phyloP scores from a whole-genome alignment of 75 land plant species.

The Pinus albicaulis region DNA sequence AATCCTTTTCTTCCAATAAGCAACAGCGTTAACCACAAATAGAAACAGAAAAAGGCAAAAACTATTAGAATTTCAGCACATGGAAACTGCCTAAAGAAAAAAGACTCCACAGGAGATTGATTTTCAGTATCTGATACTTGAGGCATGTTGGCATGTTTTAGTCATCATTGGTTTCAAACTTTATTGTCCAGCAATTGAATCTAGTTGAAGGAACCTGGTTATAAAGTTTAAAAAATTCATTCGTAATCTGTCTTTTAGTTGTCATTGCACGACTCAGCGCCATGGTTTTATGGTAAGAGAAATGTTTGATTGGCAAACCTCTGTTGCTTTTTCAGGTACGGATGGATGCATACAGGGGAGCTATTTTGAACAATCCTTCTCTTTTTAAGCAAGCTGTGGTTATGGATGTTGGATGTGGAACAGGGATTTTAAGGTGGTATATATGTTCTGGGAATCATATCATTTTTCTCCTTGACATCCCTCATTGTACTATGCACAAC shows the following conservation, averaged over 20 bases:
- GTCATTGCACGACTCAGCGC: background rate
- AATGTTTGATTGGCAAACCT: background rate
- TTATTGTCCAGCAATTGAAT: background rate
- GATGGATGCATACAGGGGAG: conserved; percentile 81
- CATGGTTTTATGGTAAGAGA: background rate
- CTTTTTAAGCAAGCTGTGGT: conserved; percentile 72
- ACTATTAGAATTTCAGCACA: background rate
- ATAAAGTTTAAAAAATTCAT: background rate
- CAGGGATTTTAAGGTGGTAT: conserved; percentile 90
- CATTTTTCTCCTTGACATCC: background rate
- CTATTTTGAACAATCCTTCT: conserved; percentile 75
- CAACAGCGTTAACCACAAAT: background rate
- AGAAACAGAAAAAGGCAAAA: background rate
- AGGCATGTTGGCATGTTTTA: background rate
- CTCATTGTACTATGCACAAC: no score
- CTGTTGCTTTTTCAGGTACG: conserved; percentile 56
- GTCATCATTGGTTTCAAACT: background rate
- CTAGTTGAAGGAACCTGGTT: background rate
- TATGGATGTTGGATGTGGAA: conserved; percentile 99
- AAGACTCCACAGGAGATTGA: background rate
- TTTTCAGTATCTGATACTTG: background rate
- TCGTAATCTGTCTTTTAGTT: background rate
- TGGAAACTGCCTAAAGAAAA: background rate
- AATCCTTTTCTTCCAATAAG: background rate
- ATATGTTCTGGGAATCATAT: background rate